phyloP scores from a whole-genome alignment of 306 rosid genomes.

The Castanea crenata region DNA sequence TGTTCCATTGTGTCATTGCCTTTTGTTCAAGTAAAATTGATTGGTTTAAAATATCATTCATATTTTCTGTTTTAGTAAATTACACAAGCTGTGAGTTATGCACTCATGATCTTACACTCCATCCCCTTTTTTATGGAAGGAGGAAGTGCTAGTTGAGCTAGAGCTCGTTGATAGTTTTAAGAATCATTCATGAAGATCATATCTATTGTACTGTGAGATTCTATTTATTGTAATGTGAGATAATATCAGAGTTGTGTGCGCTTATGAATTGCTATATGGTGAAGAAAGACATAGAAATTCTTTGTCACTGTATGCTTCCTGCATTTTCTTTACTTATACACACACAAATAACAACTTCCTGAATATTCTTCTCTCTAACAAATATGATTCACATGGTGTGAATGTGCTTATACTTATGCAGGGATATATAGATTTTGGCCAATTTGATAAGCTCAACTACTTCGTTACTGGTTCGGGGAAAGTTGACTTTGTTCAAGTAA shows the following conservation, averaged over 20 bases:
- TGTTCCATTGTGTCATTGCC: neutral
- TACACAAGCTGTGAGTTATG: no score
- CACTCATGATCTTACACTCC: no score
- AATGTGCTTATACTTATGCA: slow-evolving; percentile 35
- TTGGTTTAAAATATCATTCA: neutral
- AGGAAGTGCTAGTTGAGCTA: no score
- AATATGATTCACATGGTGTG: slow-evolving; percentile 14
- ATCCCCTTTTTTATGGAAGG: no score
- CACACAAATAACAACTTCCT: neutral
- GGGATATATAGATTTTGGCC: slow-evolving; percentile 94
- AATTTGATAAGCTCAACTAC: slow-evolving; percentile 63
- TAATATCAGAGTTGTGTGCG: neutral
- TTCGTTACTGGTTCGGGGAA: slow-evolving; percentile 77
- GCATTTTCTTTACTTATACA: slow-evolving; percentile 19
- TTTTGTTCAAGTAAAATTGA: neutral
- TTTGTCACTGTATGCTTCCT: neutral
- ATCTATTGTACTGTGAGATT: neutral
- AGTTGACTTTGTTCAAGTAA: slow-evolving; percentile 78
- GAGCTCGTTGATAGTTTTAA: no score
- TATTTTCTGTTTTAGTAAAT: no score
- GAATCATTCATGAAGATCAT: neutral
- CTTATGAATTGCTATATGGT: neutral
- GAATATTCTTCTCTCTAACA: slow-evolving; percentile 20
- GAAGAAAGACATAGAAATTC: neutral
- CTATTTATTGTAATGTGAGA: neutral